A percentile compares a stretch with the other conserved stretches of the same genome.
Evolutionary conservation across 2,329 filamentous ascomycete genomes (phyloP).

Genomic region (Akanthomyces uredinophilus): DNA sequence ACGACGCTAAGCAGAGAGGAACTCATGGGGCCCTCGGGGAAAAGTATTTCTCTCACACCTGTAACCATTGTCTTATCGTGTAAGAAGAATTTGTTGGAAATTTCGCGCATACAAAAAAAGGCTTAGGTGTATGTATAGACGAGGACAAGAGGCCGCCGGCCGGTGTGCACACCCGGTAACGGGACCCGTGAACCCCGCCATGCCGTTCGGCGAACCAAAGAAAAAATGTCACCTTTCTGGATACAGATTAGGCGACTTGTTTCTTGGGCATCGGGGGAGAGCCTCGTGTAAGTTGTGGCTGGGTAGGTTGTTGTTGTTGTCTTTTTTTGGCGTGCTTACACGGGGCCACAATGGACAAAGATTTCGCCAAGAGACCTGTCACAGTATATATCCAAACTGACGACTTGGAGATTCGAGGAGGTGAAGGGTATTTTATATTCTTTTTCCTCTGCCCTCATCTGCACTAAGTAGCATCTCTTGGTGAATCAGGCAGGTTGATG

Average conservation of each 20-base stretch:
- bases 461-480: too few relatives aligned
- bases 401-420: too few relatives aligned
- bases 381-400: background rate
- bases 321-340: background rate
- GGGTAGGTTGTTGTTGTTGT: background rate
- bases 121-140: too few relatives aligned
- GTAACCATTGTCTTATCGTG: background rate
- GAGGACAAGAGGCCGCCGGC: constrained; percentile 4
- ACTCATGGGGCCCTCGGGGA: background rate
- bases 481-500: too few relatives aligned
- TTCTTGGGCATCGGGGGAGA: background rate
- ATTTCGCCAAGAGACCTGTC: background rate
- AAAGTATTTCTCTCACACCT: background rate
- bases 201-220: background rate
- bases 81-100: background rate
- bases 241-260: background rate
- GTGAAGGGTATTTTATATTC: background rate
- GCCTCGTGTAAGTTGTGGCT: constrained; percentile 10
- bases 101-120: background rate
- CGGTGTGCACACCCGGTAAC: background rate
- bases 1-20: background rate
- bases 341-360: background rate
- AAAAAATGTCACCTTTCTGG: background rate
- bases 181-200: constrained; percentile 8
- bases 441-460: background rate